Evolutionary conservation across 192 early-diverging fungal genomes (phyloP).

Genomic region (Rhizoclosmatium sp.): DNA sequence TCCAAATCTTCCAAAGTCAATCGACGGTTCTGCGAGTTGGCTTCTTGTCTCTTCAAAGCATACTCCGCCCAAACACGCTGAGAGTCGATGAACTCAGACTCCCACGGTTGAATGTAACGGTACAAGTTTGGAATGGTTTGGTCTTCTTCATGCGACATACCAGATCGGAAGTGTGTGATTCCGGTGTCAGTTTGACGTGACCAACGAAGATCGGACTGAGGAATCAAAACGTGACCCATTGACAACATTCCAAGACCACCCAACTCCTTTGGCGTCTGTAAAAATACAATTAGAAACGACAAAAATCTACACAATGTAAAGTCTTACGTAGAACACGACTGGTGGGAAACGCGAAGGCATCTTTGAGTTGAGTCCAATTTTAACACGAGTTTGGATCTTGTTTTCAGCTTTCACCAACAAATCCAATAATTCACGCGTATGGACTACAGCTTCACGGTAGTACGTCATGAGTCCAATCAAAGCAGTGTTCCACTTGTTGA

Average conservation of each 20-base stretch:
- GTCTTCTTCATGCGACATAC: constrained; percentile 98
- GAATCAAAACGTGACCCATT: constrained; percentile 99
- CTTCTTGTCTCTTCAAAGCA: constrained; percentile 95
- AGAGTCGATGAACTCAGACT: constrained; percentile 98
- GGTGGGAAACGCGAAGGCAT: constrained; percentile 98
- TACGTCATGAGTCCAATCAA: constrained; percentile 98
- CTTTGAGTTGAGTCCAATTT: constrained; percentile 99
- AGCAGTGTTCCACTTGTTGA: constrained; percentile 85
- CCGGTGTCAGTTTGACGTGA: constrained; percentile 95
- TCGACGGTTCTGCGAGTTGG: constrained; percentile 94
- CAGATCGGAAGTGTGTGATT: constrained; percentile 97
- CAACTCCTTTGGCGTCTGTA: constrained; percentile 88
- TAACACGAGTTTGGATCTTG: constrained; percentile 98
- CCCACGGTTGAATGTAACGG: constrained; percentile 98
- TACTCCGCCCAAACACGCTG: constrained; percentile 99
- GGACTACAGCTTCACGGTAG: constrained; percentile 96
- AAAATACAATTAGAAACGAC: constrained; percentile 19
- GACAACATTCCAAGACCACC: constrained; percentile 98
- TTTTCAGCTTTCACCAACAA: constrained; percentile 98
- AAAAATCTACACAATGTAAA: neutral
- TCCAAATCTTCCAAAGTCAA: constrained; percentile 98
- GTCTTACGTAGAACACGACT: constrained; percentile 75
- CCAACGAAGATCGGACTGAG: constrained; percentile 96
- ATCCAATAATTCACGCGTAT: constrained; percentile 96
- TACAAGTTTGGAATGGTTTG: constrained; percentile 97